Base-by-base conservation (phyloP, 306 rosid genomes). In the Quillaja saponaria region DNA sequence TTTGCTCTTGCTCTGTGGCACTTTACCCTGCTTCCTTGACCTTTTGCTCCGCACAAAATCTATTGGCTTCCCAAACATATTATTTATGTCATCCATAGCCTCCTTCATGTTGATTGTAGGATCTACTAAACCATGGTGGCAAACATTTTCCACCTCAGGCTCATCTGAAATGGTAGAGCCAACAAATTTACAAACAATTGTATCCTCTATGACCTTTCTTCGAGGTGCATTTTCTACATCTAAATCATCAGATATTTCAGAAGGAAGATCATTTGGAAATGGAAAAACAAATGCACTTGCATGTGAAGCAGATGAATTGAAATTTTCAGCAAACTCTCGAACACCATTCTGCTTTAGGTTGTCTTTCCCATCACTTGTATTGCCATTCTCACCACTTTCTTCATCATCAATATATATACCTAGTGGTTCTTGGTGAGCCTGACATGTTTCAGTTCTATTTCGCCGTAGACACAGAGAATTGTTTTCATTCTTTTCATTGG, bases 41-140 rank as follows among this genome's bases (percentile, higher is more conserved):
- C 95, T 86, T 68, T 63, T 84, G 19, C 68, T 78, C 68, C 98
- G 74, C 20, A 82, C 81, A 65, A 91, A 91, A 25, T 91, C 95
- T 3, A 91, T 91, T 13, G 98, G 95, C 78, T 88, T 81, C 65
- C 96, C 99, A 69, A 92, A 92, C 99, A 92, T 89, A 87, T 75
- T 83, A 55, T 88, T 92, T 73, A 92, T 92, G 76, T 89, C 99
- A 46, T 84, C 79, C 96, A 92, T 92, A 34, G 99, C 99, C 74
- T 92, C 95, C 81, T 83, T 89, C 82, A 89, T 55, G 86, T 92
- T 92, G 69, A 92, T 72, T 48, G 96, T 92, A 20, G 99, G 99
- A 12, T 92, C 99, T 51, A 92, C 95, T 58, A 92, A 83, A 40
- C 99, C 99, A 41, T 89, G 95, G 80, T 92, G 99, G 56, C 99